phyloP scores from a whole-genome alignment of 495 filamentous ascomycete genomes.

The Saxispiralis lemnorum region DNA sequence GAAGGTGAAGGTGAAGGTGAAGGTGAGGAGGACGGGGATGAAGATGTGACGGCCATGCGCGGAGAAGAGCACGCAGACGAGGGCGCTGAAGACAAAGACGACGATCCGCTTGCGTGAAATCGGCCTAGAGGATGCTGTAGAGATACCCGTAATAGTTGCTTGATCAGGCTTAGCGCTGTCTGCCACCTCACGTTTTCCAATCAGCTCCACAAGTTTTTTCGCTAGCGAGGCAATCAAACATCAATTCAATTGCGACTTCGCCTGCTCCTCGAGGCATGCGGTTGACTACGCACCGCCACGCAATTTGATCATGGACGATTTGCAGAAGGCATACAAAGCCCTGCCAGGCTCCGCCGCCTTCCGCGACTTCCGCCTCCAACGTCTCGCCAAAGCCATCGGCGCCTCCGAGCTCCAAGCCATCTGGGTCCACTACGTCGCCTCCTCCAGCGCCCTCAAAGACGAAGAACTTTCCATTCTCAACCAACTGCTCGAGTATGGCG shows the following conservation, averaged over 20 bases:
- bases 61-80: background rate
- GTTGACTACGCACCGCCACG: too few relatives aligned
- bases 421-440: constrained; percentile 41
- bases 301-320: constrained; percentile 9
- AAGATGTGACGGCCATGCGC: background rate
- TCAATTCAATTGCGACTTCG: too few relatives aligned
- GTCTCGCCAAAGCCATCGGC: constrained; percentile 27
- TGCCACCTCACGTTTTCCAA: too few relatives aligned
- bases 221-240: too few relatives aligned
- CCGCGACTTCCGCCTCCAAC: constrained; percentile 25
- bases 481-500: constrained; percentile 47
- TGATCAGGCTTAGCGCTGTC: too few relatives aligned
- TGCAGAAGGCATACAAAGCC: constrained; percentile 14
- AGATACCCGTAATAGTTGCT: too few relatives aligned
- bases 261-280: too few relatives aligned
- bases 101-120: too few relatives aligned
- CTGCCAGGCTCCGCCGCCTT: constrained; percentile 24
- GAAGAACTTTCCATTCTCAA: constrained; percentile 33
- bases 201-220: too few relatives aligned
- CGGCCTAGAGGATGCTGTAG: too few relatives aligned
- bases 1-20: constrained; percentile 2
- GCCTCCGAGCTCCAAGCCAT: constrained; percentile 40
- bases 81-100: too few relatives aligned
- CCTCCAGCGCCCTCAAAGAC: constrained; percentile 16
- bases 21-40: constrained; percentile 1